Evolutionary conservation across 192 early-diverging fungal genomes (phyloP), one percentile per base, ranked within the genome.

Genomic region (Entrophospora sp.): DNA sequence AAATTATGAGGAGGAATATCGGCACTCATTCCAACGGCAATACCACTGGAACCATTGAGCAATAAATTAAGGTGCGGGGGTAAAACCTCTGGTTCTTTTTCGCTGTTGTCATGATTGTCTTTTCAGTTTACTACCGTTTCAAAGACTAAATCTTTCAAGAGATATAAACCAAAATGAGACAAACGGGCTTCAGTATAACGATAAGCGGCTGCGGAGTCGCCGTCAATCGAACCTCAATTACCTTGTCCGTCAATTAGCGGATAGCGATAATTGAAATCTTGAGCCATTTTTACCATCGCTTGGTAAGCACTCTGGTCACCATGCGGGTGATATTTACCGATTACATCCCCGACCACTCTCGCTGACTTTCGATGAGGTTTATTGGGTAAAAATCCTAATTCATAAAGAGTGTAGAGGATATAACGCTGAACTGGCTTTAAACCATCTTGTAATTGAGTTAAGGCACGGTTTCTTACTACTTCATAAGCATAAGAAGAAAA

Each of bases 121-220:
- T 52, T 20, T n/a, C 10, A n/a, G 9, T 20, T n/a, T 27, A n/a
- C 49, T 1, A 52, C 49, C 1, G 49, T 52, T 52, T 52, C 49
- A 52, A 52, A 52, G 22, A 20, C 49, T 20, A 52, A 52, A 5
- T 52, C 49, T 5, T 52, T 20, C 49, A 52, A 3, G 14, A 52
- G 49, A 5, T 52, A 52, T 12, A 27, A n/a, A 52, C 49, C 49
- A 52, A 52, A 52, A 10, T 52, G 10, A 52, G 49, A n/a, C 22
- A 52, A 52, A 20, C 49, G 49, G 49, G 49, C 49, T 52, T 52
- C 49, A 20, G 49, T 52, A 5, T 52, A 52, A 52, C 49, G 49
- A 10, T n/a, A n/a, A 9, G 49, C 49, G 1, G 49, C 49, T 0
- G 49, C 49, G 9, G 49, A 20, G 5, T 52, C 49, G 3, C 49